A percentile compares a stretch with the other conserved stretches of the same genome.
phyloP scores from a whole-genome alignment of 495 filamentous ascomycete species.

The Hyaloscypha bicolor region DNA sequence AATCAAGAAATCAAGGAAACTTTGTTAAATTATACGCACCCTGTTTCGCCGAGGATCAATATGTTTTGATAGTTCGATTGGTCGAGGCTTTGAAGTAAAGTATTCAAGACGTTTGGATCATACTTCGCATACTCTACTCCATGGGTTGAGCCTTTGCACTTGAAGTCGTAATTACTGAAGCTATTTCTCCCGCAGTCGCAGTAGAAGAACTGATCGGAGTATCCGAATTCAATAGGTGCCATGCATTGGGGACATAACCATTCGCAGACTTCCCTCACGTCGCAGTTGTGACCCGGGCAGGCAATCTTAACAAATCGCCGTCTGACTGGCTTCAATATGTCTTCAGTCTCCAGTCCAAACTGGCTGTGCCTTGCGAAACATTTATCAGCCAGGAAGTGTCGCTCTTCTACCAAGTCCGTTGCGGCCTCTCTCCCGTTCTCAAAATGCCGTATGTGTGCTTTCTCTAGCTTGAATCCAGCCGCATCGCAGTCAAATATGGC shows the following conservation, averaged over 20 bases:
- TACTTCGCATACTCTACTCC: conserved; percentile 17
- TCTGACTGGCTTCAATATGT: conserved; percentile 27
- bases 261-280: not conserved
- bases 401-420: conserved; percentile 30
- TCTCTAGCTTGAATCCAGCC: conserved; percentile 8
- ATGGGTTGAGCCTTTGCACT: conserved; percentile 35
- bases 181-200: conserved; percentile 41
- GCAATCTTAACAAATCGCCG: conserved; percentile 35
- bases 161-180: conserved; percentile 34
- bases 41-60: conserved; percentile 47
- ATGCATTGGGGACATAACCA: conserved; percentile 41
- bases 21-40: conserved; percentile 16
- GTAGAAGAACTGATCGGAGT: conserved; percentile 37
- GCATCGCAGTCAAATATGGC: conserved; percentile 35
- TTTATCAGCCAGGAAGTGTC: conserved; percentile 27
- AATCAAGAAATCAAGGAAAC: not conserved
- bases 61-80: conserved; percentile 42
- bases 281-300: conserved; percentile 36
- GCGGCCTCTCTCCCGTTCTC: conserved; percentile 16
- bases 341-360: conserved; percentile 16
- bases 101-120: not conserved
- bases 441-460: conserved; percentile 27
- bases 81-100: conserved; percentile 22
- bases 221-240: conserved; percentile 37
- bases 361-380: conserved; percentile 27